Percentiles rank a stretch among this genome's conserved stretches.
phyloP scores from a whole-genome alignment of 331 rosid genomes.

The Dryas integrifolia region DNA sequence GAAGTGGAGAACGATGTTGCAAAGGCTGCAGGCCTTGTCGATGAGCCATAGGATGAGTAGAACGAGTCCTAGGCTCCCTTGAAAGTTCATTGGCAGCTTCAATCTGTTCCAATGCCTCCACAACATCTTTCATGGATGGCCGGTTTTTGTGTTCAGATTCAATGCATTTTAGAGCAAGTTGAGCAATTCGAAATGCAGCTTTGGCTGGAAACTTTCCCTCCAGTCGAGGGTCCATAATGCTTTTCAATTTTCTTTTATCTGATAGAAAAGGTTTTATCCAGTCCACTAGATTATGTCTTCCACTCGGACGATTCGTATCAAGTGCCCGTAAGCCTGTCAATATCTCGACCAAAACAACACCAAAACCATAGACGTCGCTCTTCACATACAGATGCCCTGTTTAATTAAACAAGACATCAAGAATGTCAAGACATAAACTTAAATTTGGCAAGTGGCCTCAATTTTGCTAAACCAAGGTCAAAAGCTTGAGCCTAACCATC shows the following conservation, averaged over 20 bases:
- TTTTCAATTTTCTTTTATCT: conserved; percentile 65
- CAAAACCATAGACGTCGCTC: conserved; percentile 92
- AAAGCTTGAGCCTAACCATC: background rate
- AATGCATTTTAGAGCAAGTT: conserved; percentile 70
- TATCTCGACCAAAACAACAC: conserved; percentile 86
- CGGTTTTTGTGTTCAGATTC: conserved; percentile 72
- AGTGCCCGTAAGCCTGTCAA: conserved; percentile 68
- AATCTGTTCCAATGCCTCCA: conserved; percentile 59
- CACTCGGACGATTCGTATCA: conserved; percentile 66
- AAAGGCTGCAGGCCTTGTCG: conserved; percentile 40
- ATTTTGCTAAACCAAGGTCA: background rate
- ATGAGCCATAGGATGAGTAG: conserved; percentile 32
- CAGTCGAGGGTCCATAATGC: conserved; percentile 64
- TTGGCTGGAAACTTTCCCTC: conserved; percentile 71
- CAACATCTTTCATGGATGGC: conserved; percentile 81
- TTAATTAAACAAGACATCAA: background rate
- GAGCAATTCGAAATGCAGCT: conserved; percentile 71
- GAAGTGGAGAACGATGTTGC: conserved; percentile 62
- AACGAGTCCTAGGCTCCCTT: conserved; percentile 42
- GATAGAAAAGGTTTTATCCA: conserved; percentile 77
- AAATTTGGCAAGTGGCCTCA: background rate
- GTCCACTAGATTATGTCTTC: conserved; percentile 58
- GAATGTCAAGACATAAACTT: conserved; percentile 7
- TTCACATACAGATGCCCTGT: conserved; percentile 86
- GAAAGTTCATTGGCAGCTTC: conserved; percentile 50